Conservation (phyloP, 805 yeast species). For the Kluyveromyces lactis region DNA sequence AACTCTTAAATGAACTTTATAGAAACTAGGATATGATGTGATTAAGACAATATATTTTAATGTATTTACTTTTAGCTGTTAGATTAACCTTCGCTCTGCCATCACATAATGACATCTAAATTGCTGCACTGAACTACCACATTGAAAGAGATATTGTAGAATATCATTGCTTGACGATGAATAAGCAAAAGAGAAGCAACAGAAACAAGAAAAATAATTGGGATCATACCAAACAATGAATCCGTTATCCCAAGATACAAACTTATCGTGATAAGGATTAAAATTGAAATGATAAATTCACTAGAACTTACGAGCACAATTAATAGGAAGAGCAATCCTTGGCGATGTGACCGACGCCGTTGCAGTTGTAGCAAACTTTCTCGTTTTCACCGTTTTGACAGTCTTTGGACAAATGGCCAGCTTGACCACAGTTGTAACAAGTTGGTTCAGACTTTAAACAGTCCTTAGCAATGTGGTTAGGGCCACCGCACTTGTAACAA, state of each 20-base stretch:
- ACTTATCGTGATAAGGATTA: too few relatives aligned
- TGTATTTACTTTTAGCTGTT: too few relatives aligned
- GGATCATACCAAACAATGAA: too few relatives aligned
- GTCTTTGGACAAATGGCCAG: conserved; percentile 83
- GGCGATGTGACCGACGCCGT: conserved; percentile 75
- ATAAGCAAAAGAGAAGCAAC: too few relatives aligned
- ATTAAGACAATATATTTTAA: not conserved
- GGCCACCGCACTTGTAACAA: conserved; percentile 88
- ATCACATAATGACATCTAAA: too few relatives aligned
- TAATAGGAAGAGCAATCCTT: conserved; percentile 49
- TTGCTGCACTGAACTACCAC: too few relatives aligned
- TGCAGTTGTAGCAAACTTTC: conserved; percentile 40
- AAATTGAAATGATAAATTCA: too few relatives aligned
- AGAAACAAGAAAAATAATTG: too few relatives aligned
- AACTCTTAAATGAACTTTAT: conserved; percentile 59
- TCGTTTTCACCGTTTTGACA: conserved; percentile 55
- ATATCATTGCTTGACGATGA: too few relatives aligned
- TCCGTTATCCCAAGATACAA: too few relatives aligned
- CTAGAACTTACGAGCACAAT: not conserved
- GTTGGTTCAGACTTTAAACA: conserved; percentile 69
- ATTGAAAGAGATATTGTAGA: too few relatives aligned
- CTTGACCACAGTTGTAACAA: conserved; percentile 88
- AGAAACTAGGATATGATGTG: conserved; percentile 1
- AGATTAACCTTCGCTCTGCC: too few relatives aligned
- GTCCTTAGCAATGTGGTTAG: conserved; percentile 89